Percentiles rank a stretch among this genome's conserved stretches.
Conservation (phyloP, 2,329 filamentous ascomycete genomes). For the Phialophora macrospora region DNA sequence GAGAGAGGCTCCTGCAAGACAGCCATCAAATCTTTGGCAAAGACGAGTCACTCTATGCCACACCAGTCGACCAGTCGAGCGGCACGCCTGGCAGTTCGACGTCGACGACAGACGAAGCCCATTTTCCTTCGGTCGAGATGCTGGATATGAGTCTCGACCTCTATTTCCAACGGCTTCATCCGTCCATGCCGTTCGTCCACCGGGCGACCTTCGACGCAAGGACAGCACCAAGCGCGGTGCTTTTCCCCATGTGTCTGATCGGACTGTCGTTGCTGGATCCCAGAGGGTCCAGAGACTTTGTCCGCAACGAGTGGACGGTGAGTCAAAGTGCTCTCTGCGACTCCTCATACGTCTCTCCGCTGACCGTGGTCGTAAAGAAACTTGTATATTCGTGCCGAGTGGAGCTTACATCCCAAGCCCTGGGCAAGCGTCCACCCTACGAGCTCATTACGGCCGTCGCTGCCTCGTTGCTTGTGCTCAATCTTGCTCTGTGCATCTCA, state of each 20-base stretch:
- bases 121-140: slow-evolving; percentile 18
- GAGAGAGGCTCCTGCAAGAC: slow-evolving; percentile 20
- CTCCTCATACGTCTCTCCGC: neutral
- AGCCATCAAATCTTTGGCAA: slow-evolving; percentile 12
- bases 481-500: slow-evolving; percentile 7
- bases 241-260: slow-evolving; percentile 24
- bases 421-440: slow-evolving; percentile 17
- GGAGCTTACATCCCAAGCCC: slow-evolving; percentile 23
- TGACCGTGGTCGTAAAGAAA: slow-evolving; percentile 9
- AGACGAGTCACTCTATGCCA: slow-evolving; percentile 13
- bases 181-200: slow-evolving; percentile 21
- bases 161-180: slow-evolving; percentile 23
- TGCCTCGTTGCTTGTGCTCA: slow-evolving; percentile 19
- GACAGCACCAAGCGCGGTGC: slow-evolving; percentile 17
- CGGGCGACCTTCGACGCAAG: slow-evolving; percentile 21
- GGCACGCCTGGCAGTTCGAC: slow-evolving; percentile 9
- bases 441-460: slow-evolving; percentile 19
- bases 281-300: slow-evolving; percentile 10
- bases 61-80: slow-evolving; percentile 14
- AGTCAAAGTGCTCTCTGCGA: neutral
- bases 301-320: slow-evolving; percentile 3
- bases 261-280: slow-evolving; percentile 24
- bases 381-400: slow-evolving; percentile 18
- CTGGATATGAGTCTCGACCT: slow-evolving; percentile 24
- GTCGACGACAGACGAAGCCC: neutral